Conservation (phyloP, 225 moss, liverwort and hornwort species). For the Polytrichum commune region DNA sequence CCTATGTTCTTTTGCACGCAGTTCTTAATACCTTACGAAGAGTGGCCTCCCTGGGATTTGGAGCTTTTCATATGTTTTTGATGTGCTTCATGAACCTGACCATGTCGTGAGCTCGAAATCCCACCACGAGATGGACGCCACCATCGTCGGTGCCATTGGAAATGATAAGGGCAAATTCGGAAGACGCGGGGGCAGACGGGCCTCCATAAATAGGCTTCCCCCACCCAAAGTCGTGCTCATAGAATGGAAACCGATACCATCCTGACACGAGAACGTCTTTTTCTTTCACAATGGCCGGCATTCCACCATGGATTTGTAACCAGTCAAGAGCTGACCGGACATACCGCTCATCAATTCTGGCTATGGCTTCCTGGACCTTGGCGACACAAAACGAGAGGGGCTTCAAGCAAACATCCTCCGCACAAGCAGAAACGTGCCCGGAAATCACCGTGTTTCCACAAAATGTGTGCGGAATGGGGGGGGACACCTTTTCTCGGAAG, state of each 20-base stretch:
- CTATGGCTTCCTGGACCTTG: constrained; percentile 37
- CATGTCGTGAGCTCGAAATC: constrained; percentile 27
- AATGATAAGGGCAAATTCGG: constrained; percentile 23
- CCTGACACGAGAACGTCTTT: constrained; percentile 36
- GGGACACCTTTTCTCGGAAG: constrained; percentile 27
- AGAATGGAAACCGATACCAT: constrained; percentile 46
- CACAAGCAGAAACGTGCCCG: constrained; percentile 18
- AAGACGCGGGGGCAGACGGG: constrained; percentile 14
- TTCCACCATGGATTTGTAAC: constrained; percentile 37
- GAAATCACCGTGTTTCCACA: constrained; percentile 42
- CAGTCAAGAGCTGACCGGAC: constrained; percentile 41
- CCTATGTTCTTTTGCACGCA: too few species aligned
- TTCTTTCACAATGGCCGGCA: constrained; percentile 22
- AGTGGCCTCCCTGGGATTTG: too few species aligned
- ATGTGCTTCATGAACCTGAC: constrained; percentile 29
- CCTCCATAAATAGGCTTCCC: constrained; percentile 40
- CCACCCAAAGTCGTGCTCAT: constrained; percentile 56
- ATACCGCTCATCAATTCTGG: constrained; percentile 29
- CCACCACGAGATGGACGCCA: constrained; percentile 29
- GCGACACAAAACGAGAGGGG: constrained; percentile 34
- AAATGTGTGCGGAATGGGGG: constrained; percentile 24
- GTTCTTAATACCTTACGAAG: too few species aligned
- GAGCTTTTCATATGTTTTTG: constrained; percentile 15
- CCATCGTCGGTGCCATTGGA: constrained; percentile 20
- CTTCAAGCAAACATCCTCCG: constrained; percentile 15